Evolutionary conservation across 768 basidiomycete species (phyloP).

Genomic region (Lactarius psammicola): DNA sequence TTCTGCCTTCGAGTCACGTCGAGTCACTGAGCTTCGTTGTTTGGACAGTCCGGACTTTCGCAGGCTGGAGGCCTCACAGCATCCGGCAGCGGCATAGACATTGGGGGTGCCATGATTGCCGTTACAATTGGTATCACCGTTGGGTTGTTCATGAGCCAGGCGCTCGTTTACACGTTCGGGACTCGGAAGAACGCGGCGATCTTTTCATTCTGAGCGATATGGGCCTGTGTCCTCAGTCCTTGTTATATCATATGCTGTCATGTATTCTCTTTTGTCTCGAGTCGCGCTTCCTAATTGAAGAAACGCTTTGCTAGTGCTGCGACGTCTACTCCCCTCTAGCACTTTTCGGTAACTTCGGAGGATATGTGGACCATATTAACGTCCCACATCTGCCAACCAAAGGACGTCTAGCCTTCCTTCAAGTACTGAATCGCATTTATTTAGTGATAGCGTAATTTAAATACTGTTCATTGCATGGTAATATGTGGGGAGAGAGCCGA

Average conservation of each 20-base stretch:
- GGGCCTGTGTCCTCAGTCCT: background rate
- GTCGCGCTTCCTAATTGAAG: background rate
- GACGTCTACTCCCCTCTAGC: background rate
- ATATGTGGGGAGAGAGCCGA: background rate
- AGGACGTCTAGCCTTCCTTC: background rate
- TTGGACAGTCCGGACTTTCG: slow-evolving; percentile 70
- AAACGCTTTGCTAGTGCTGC: background rate
- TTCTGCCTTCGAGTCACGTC: slow-evolving; percentile 1
- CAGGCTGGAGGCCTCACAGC: slow-evolving; percentile 85
- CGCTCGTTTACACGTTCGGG: slow-evolving; percentile 81
- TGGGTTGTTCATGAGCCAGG: slow-evolving; percentile 81
- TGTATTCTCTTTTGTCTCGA: background rate
- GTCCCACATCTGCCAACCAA: background rate
- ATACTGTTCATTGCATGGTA: background rate
- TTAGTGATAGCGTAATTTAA: background rate
- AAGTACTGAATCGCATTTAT: background rate
- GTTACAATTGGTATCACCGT: slow-evolving; percentile 88
- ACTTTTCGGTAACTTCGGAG: background rate
- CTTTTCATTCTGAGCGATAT: slow-evolving; percentile 58
- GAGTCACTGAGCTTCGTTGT: slow-evolving; percentile 15
- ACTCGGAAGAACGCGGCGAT: slow-evolving; percentile 73
- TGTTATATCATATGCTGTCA: background rate
- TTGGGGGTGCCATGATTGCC: slow-evolving; percentile 83
- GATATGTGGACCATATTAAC: background rate
- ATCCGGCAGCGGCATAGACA: slow-evolving; percentile 75